A percentile compares a stretch with the other conserved stretches of the same genome.
These are phyloP conservation scores for Mariannaea elegans DNA, from an alignment of 2,329 filamentous ascomycete genomes.

Conservation along the genomic window DNA sequence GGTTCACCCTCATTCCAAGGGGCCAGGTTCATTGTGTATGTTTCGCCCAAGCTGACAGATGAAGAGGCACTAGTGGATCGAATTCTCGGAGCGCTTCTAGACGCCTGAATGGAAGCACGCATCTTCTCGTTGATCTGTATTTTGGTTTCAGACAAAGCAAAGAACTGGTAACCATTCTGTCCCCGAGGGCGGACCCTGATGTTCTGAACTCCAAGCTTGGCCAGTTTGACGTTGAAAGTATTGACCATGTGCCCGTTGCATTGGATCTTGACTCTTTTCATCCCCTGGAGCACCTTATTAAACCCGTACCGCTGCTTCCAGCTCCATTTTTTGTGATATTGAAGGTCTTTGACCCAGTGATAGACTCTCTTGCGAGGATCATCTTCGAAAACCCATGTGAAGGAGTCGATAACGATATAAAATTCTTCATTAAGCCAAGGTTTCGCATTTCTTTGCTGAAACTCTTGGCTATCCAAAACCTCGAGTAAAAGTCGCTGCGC, in stretches of 20 bases:
- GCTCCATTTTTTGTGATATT: background rate
- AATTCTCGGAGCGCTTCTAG: too few species aligned
- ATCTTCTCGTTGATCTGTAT: background rate
- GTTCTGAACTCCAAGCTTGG: background rate
- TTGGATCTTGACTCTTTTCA: background rate
- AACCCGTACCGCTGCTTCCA: background rate
- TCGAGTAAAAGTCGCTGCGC: background rate
- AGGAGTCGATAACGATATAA: background rate
- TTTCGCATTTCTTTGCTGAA: background rate
- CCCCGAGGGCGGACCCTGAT: background rate
- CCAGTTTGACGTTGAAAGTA: background rate
- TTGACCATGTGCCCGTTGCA: background rate
- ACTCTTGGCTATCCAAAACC: background rate
- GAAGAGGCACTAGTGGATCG: too few species aligned
- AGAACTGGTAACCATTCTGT: background rate
- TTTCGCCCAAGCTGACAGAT: too few species aligned
- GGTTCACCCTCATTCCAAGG: too few species aligned
- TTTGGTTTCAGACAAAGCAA: background rate
- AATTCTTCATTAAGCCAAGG: background rate
- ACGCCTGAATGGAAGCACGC: background rate
- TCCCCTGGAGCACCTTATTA: background rate
- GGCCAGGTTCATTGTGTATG: too few species aligned
- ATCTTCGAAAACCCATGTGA: background rate
- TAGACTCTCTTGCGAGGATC: background rate
- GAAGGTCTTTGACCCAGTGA: background rate